These are phyloP conservation scores for Colletotrichum sp. DNA, from an alignment of 2,329 filamentous ascomycete species.

Conservation along the genomic window DNA sequence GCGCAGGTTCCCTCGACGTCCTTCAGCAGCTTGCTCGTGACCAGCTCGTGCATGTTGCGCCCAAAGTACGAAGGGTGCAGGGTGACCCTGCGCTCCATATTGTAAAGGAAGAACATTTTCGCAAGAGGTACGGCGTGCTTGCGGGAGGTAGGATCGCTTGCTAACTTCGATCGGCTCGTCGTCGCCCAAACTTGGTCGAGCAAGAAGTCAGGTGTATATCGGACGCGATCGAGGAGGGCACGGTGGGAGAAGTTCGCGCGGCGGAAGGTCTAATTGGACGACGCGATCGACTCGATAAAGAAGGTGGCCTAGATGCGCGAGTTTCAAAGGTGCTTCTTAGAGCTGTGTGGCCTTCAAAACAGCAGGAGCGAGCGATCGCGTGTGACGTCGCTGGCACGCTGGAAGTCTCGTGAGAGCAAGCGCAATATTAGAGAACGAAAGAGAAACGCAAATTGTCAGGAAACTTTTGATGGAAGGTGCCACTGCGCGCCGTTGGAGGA, in stretches of 20 bases:
- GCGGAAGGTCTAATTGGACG: not conserved
- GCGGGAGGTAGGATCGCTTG: not conserved
- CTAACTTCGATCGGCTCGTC: not conserved
- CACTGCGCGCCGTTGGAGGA: slow-evolving; percentile 4
- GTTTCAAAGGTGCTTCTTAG: not conserved
- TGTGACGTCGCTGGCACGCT: not conserved
- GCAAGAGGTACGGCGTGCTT: slow-evolving; percentile 10
- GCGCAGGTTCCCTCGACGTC: slow-evolving; percentile 96
- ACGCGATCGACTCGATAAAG: not conserved
- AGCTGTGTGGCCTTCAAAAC: not conserved
- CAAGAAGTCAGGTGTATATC: not conserved
- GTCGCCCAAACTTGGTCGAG: not conserved
- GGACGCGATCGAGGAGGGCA: not conserved
- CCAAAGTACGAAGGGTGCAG: slow-evolving; percentile 98
- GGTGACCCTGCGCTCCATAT: slow-evolving; percentile 92
- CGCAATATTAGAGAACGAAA: not conserved
- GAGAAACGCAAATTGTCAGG: not conserved
- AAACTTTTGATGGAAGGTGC: not conserved
- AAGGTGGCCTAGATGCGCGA: not conserved
- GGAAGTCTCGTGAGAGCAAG: not conserved
- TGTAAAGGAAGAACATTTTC: slow-evolving; percentile 97
- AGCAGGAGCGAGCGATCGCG: not conserved
- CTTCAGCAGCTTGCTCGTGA: slow-evolving; percentile 86
- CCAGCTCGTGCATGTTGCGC: slow-evolving; percentile 88
- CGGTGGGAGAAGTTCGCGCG: not conserved